A percentile compares a stretch with the other conserved stretches of the same genome.
phyloP scores from a whole-genome alignment of 768 basidiomycete genomes.

The Chlorophyllum brunneum region DNA sequence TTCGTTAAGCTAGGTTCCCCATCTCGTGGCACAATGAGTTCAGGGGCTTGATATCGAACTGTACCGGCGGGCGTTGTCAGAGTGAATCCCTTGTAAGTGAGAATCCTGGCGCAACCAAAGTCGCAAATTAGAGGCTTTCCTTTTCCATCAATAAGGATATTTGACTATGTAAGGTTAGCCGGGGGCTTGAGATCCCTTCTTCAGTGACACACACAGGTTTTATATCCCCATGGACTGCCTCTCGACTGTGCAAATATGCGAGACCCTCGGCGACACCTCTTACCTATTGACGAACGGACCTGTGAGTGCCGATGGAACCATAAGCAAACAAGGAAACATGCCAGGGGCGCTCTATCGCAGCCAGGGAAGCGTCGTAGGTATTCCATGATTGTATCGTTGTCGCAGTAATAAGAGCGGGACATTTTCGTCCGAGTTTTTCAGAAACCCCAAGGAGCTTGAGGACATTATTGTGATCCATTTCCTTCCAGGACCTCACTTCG shows the following conservation, averaged over 20 bases:
- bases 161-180: too few relatives aligned
- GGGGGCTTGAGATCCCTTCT: too few relatives aligned
- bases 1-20: too few relatives aligned
- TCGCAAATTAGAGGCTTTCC: conserved; percentile 3
- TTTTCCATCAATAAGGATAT: conserved; percentile 1
- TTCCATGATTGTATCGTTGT: not conserved
- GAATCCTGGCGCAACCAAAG: conserved; percentile 1
- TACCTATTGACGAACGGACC: not conserved
- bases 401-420: conserved; percentile 3
- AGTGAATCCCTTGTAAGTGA: not conserved
- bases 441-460: conserved; percentile 18
- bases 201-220: too few relatives aligned
- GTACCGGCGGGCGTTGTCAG: conserved; percentile 1
- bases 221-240: conserved; percentile 6
- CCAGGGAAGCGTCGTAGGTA: not conserved
- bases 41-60: conserved; percentile 5
- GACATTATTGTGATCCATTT: conserved; percentile 17
- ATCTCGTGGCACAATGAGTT: too few relatives aligned
- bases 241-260: not conserved
- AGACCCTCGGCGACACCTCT: conserved; percentile 1
- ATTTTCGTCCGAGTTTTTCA: not conserved
- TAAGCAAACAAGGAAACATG: not conserved
- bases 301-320: not conserved
- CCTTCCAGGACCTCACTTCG: conserved; percentile 18
- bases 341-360: not conserved